phyloP scores from a whole-genome alignment of 768 basidiomycete species.

The Nevesoporus exiguus region DNA sequence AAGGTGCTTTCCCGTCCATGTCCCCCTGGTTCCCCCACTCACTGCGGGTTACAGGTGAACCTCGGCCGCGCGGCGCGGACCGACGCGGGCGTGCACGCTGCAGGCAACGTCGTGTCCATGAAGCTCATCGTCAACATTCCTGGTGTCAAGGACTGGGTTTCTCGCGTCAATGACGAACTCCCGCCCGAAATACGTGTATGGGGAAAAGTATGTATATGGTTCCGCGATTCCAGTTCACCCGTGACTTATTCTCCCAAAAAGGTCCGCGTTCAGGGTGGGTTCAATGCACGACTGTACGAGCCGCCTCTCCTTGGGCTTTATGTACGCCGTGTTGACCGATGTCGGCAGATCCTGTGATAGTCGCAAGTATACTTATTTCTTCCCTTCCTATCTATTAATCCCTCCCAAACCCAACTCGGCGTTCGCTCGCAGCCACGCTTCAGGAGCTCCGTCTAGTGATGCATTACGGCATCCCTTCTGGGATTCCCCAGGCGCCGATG shows the following conservation, averaged over 20 bases:
- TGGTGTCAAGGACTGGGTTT: slow-evolving; percentile 64
- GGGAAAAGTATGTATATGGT: slow-evolving; percentile 61
- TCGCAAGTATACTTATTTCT: slow-evolving; percentile 95
- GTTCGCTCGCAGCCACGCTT: slow-evolving; percentile 44
- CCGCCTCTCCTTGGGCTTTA: not conserved
- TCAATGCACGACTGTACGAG: slow-evolving; percentile 70
- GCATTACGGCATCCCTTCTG: slow-evolving; percentile 58
- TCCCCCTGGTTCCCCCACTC: not conserved
- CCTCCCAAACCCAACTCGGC: slow-evolving; percentile 80
- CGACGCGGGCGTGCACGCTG: slow-evolving; percentile 96
- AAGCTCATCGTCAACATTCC: slow-evolving; percentile 84
- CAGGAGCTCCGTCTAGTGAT: slow-evolving; percentile 10
- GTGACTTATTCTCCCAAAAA: slow-evolving; percentile 22
- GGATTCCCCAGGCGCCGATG: slow-evolving; percentile 37
- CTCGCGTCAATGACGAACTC: slow-evolving; percentile 79
- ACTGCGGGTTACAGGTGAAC: slow-evolving; percentile 52
- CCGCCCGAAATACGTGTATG: slow-evolving; percentile 92
- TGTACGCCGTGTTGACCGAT: not conserved
- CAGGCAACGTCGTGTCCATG: slow-evolving; percentile 88
- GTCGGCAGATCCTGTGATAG: slow-evolving; percentile 79
- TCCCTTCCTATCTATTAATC: slow-evolving; percentile 89
- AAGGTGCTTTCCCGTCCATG: slow-evolving; percentile 51
- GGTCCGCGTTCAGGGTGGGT: slow-evolving; percentile 75
- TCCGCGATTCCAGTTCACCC: not conserved
- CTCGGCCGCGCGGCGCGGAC: slow-evolving; percentile 90